Percentiles rank a stretch among this genome's conserved stretches.
These are phyloP conservation scores for Kluyveromyces marxianus DNA, from an alignment of 1,139 yeast genomes.

Conservation along the genomic window DNA sequence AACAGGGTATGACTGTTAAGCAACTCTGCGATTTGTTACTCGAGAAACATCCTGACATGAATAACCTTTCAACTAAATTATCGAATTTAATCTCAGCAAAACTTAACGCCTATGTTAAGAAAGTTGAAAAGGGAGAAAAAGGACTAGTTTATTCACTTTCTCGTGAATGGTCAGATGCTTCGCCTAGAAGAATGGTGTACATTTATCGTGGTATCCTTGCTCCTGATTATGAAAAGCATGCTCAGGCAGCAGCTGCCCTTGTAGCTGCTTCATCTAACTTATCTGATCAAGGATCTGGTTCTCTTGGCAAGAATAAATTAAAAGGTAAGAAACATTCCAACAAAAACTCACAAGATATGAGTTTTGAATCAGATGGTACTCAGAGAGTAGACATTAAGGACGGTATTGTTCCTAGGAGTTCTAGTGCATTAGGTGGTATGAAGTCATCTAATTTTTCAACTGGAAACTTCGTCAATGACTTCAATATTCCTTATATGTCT, in stretches of 20 bases:
- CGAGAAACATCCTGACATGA: slow-evolving; percentile 75
- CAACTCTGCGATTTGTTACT: slow-evolving; percentile 70
- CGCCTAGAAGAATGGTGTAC: slow-evolving; percentile 82
- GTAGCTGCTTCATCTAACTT: neutral
- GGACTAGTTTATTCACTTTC: slow-evolving; percentile 64
- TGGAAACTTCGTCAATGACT: slow-evolving; percentile 16
- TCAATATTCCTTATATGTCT: slow-evolving; percentile 54
- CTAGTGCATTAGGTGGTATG: slow-evolving; percentile 3
- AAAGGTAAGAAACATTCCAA: slow-evolving; percentile 2
- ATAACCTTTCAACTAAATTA: slow-evolving; percentile 69
- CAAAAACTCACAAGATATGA: neutral
- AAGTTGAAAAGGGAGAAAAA: slow-evolving; percentile 72
- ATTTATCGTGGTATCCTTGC: slow-evolving; percentile 73
- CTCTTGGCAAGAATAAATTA: neutral
- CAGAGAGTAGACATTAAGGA: neutral
- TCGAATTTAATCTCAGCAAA: slow-evolving; percentile 76
- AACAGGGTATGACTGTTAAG: slow-evolving; percentile 77
- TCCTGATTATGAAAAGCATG: slow-evolving; percentile 63
- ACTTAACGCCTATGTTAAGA: slow-evolving; percentile 72
- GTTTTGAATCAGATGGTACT: neutral
- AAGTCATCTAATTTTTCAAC: slow-evolving; percentile 7
- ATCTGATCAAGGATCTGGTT: neutral
- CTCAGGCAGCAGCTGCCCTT: slow-evolving; percentile 42
- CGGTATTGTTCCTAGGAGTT: neutral
- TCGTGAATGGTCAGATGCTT: slow-evolving; percentile 84